Conservation (phyloP, 2,329 filamentous ascomycete species). For the Talaromyces sp. region DNA sequence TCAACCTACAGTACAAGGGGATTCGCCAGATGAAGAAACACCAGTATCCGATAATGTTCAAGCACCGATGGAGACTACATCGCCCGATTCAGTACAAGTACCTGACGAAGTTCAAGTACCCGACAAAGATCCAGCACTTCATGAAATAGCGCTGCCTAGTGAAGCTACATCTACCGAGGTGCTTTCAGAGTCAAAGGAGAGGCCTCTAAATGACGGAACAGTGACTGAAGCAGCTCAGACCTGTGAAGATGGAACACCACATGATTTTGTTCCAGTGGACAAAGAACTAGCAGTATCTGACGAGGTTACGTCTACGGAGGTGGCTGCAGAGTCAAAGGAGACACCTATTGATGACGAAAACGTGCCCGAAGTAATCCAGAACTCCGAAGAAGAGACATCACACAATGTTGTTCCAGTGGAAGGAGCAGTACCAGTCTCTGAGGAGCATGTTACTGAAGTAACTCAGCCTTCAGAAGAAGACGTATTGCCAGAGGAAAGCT, state of each 20-base stretch:
- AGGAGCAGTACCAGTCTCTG: background rate
- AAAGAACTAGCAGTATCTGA: background rate
- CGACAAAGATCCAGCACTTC: background rate
- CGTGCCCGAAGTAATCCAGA: background rate
- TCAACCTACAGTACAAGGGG: background rate
- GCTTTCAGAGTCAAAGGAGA: background rate
- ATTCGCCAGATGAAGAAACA: background rate
- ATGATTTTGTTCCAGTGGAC: background rate
- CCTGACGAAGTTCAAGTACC: background rate
- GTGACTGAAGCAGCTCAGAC: background rate
- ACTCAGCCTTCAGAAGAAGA: background rate
- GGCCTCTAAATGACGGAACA: background rate
- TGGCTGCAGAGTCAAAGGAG: background rate
- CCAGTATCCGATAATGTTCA: background rate
- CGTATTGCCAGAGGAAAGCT: background rate
- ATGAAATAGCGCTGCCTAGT: background rate
- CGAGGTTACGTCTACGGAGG: background rate
- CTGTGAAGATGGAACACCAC: background rate
- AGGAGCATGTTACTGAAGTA: background rate
- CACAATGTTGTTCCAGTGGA: background rate
- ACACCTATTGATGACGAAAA: background rate
- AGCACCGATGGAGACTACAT: background rate
- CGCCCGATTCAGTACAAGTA: background rate
- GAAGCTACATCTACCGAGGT: background rate
- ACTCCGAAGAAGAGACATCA: background rate